These are phyloP conservation scores for Gracilaria caudata DNA, from an alignment of 23 red algal genomes.

Conservation along the genomic window DNA sequence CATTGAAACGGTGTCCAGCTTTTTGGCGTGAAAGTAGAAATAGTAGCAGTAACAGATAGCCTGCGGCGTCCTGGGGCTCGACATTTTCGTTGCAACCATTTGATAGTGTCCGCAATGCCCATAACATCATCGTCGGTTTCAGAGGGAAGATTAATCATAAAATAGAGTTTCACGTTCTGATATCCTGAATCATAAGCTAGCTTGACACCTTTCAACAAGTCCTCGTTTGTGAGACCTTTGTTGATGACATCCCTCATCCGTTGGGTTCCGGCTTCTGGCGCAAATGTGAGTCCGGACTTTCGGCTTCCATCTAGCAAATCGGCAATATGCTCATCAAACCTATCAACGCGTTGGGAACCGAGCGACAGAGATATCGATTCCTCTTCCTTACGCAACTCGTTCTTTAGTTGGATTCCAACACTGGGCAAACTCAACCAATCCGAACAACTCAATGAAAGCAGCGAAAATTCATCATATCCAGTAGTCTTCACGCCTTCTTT, in stretches of 20 bases:
- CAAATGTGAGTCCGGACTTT: conserved; percentile 78
- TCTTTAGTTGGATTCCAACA: conserved; percentile 79
- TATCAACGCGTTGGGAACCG: conserved; percentile 78
- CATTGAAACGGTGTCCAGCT: conserved; percentile 85
- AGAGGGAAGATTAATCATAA: conserved; percentile 78
- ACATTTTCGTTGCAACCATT: conserved; percentile 68
- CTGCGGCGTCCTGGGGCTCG: conserved; percentile 38
- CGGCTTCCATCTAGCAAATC: conserved; percentile 40
- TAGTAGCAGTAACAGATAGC: conserved; percentile 59
- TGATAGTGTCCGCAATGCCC: conserved; percentile 75
- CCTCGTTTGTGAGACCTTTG: conserved; percentile 78
- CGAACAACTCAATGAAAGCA: conserved; percentile 72
- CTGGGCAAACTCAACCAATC: conserved; percentile 78
- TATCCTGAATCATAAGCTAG: conserved; percentile 72
- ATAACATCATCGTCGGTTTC: conserved; percentile 89
- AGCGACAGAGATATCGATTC: conserved; percentile 63
- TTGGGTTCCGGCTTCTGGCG: conserved; percentile 81
- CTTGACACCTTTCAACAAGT: conserved; percentile 65
- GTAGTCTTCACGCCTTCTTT: conserved; percentile 69
- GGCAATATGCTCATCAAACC: conserved; percentile 76
- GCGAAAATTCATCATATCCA: conserved; percentile 80
- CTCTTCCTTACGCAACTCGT: conserved; percentile 57
- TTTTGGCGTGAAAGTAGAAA: conserved; percentile 79
- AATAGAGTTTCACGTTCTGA: conserved; percentile 78
- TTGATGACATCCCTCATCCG: conserved; percentile 83